Evolutionary conservation across 2,329 filamentous ascomycete species (phyloP).

Genomic region (Ascocoryne sarcoides): DNA sequence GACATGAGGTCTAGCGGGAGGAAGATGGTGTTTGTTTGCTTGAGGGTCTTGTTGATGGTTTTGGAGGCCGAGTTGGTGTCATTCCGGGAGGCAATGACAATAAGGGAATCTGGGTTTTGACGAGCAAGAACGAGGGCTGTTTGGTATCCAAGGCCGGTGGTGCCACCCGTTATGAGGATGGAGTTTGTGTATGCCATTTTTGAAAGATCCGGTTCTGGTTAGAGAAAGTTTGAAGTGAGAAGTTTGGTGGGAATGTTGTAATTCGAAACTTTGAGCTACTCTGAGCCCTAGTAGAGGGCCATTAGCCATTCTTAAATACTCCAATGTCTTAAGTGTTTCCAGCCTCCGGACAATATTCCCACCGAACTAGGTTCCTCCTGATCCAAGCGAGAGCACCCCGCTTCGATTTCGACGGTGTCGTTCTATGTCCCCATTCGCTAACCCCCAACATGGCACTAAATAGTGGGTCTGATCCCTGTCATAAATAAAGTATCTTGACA

Average conservation of each 20-base stretch:
- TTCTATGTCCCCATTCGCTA: not conserved
- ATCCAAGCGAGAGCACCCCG: not conserved
- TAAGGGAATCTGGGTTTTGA: slow-evolving; percentile 31
- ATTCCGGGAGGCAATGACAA: slow-evolving; percentile 37
- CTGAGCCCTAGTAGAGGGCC: not conserved
- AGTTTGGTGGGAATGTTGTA: not conserved
- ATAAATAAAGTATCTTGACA: not conserved
- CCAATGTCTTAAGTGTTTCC: too few species aligned
- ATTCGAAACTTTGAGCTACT: not conserved
- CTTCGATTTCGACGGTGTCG: not conserved
- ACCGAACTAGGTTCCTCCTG: not conserved
- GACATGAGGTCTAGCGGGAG: slow-evolving; percentile 36
- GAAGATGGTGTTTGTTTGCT: slow-evolving; percentile 34
- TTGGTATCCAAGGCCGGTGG: slow-evolving; percentile 35
- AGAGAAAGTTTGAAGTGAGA: not conserved
- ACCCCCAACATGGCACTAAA: not conserved
- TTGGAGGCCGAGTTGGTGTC: slow-evolving; percentile 34
- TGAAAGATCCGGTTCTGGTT: too few species aligned
- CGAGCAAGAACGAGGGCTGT: slow-evolving; percentile 33
- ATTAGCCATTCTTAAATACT: not conserved
- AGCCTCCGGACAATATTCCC: too few species aligned
- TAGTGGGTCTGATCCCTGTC: not conserved
- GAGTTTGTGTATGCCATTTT: slow-evolving; percentile 17
- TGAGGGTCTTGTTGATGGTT: slow-evolving; percentile 34
- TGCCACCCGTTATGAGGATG: slow-evolving; percentile 39